Base-by-base conservation (phyloP, 2,329 filamentous ascomycete genomes). In the Fusarium circinatum region DNA sequence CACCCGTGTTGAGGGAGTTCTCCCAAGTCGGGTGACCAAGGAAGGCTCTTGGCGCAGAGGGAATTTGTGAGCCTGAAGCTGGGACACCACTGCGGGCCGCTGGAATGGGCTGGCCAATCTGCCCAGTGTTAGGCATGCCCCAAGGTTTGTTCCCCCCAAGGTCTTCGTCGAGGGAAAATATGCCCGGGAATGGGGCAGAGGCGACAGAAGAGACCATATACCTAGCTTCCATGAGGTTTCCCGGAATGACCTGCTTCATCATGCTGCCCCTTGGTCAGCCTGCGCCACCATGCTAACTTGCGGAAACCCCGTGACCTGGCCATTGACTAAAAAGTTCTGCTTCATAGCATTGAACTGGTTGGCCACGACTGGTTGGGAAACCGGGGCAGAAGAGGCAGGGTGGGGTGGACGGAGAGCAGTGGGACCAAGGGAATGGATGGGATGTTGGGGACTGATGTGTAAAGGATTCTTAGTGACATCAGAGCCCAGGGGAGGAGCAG, bases 61-160 rank as follows among this genome's bases (percentile, higher is more conserved):
- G 17, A 14, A 8, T 30, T 2, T 11, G n/a, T 17, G 51, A 9
- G 20, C 4, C 20, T 12, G 36, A n/a, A 42, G 36, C 18, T n/a
- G 22, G 26, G 11, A 12, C 20, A 18, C 8, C 11, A 18, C 3
- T 14, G 20, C 5, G n/a, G 8, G 36, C 20, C 36, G 11, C 51
- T 39, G 36, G 20, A 17, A 22, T n/a, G 9, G 34, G 15, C 24
- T n/a, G 24, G 13, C 5, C 8, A 41, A 13, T 12, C 15, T 39
- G 15, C 51, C 17, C 34, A 13, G 24, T 14, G 8, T 13, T 14
- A 17, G 6, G 0, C 20, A 3, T 15, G 6, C 18, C 20, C 51
- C 14, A 36, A 36, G 22, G 7, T 24, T 2, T 1, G 13, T 5
- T 5, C 3, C 2, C 22, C 15, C 4, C 2, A 24, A 13, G 6